Evolutionary conservation across 441 rosid species (phyloP), one percentile per base, ranked within the genome.

Genomic region (Iberis amara): DNA sequence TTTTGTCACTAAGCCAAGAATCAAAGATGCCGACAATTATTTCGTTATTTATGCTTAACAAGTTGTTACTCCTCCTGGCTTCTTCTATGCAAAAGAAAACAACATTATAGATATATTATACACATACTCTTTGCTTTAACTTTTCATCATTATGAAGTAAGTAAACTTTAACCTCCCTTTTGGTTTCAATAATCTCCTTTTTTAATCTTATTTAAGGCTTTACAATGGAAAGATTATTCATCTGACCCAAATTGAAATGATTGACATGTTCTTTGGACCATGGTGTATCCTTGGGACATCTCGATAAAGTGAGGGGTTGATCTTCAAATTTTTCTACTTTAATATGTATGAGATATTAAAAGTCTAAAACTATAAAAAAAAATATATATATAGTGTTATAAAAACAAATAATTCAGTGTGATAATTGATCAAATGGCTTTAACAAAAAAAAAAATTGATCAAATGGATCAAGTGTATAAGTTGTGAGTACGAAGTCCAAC

Each of bases 11-110:
- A 62, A 44, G 53, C 68, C 69, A 65, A 51, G 28, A 49, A 56
- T 44, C 37, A 57, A 43, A 39, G 53, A 51, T 50, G 50, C 28
- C 39, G 50, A 65, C 70, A 65, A 52, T 58, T 65, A 39, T 15
- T 52, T 65, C 8, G 37, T 18, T 57, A 11, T 44, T 50, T 43
- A 46, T 56, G 12, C 14, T 61, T 42, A 41, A 27, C 57, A 64
- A 64, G 36, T 41, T 56, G 57, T 39, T 39, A 36, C 21, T 18
- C 21, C 3, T 18, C 21, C 21, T 18, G 21, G 21, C 21, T 18
- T 18, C 21, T 18, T 18, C 21, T 55, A 46, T 15, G 21, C 48
- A 55, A 47, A 54, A 39, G 26, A 41, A 50, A 42, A 35, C 31
- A 14, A 8, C 21, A 41, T 14, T 1, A 18, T 18, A 18, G 21